Evolutionary conservation across 78 protist genomes (phyloP), one percentile per base, ranked within the genome.

Genomic region (Chrysochromulina tobinii): DNA sequence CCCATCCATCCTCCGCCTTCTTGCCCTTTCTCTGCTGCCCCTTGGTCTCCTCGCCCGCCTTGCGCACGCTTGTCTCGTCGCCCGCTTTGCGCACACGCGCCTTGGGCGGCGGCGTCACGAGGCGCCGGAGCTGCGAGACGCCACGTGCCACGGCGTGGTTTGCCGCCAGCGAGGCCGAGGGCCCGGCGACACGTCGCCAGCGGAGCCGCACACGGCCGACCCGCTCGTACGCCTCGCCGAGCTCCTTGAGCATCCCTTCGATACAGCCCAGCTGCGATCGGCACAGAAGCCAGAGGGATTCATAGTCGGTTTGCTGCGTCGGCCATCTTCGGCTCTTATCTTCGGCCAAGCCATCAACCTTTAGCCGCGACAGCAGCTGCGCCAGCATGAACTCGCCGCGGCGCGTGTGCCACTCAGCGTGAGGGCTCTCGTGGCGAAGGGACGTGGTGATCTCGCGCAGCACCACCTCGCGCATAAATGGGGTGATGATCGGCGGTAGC

Each of bases 271-370:
- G 54, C 57, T 38, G 57, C 25, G 83, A 12, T 12, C 83, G 83
- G 83, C 83, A 75, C 58, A 75, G 83, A 54, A 75, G 83, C 83
- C 83, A 75, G 18, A 75, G 83, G 27, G 83, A 27, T 14, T 69
- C 79, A 6, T 27, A n/a, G 9, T 66, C 72, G 9, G 72, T 8
- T 21, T 66, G 51, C n/a, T 17, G 51, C 53, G 12, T 6, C 38
- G 38, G 7, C 51, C 51, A 11, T 6, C 17, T 51, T 8, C 50
- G 50, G n/a, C 15, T 11, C 75, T 6, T 23, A 8, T 23, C 50
- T 11, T 7, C 50, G 50, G 50, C 25, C 27, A 15, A 18, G 12
- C 9, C 75, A 6, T 18, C 75, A 21, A 8, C 9, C n/a, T 11
- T 7, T 6, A 18, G 50, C 50, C 75, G 75, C 75, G n/a, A 18